Conservation (phyloP, 306 rosid genomes). For the Quillaja saponaria region DNA sequence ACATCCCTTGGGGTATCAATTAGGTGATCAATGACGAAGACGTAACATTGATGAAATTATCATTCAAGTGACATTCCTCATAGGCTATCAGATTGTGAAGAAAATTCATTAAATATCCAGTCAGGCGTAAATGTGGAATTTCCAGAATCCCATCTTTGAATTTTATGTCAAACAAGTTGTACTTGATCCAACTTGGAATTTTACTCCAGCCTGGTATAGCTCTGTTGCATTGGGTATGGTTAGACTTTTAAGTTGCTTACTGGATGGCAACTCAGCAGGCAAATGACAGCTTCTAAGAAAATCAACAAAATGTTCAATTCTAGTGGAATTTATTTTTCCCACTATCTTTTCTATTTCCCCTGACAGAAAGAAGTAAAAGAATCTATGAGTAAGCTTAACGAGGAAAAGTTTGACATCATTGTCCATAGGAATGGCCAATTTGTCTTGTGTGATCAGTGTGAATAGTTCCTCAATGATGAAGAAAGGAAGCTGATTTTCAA, state of each 20-base stretch:
- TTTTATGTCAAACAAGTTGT: constrained; percentile 6
- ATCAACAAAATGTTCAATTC: constrained; percentile 31
- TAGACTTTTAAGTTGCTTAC: neutral
- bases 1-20: constrained; percentile 26
- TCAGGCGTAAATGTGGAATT: constrained; percentile 23
- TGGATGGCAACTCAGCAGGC: constrained; percentile 1
- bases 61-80: constrained; percentile 26
- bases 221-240: constrained; percentile 26
- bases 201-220: constrained; percentile 36
- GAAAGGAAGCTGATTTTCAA: constrained; percentile 32
- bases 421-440: neutral
- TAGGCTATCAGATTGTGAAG: constrained; percentile 29
- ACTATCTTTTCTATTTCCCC: neutral
- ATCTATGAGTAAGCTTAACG: neutral
- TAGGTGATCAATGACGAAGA: constrained; percentile 22
- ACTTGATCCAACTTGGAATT: constrained; percentile 15
- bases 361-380: constrained; percentile 15
- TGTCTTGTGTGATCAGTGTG: too few species aligned
- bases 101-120: neutral
- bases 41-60: constrained; percentile 10
- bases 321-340: neutral
- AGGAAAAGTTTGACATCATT: neutral
- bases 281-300: constrained; percentile 4
- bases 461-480: constrained; percentile 2
- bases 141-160: constrained; percentile 30